Base-by-base conservation (phyloP, 352 stramenopile genomes). In the Globisporangium irregulare region DNA sequence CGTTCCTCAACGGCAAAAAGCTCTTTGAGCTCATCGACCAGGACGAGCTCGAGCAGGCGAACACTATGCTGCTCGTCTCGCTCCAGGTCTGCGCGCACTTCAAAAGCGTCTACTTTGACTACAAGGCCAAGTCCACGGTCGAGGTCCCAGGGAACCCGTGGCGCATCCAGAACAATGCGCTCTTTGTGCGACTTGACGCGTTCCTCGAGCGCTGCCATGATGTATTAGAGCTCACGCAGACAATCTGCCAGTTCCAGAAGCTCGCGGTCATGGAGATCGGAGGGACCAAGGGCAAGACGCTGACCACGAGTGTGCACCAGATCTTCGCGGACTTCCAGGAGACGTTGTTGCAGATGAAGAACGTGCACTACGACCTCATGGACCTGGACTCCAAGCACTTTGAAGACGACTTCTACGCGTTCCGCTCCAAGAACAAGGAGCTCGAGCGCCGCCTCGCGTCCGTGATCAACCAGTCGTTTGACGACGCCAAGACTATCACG, bases 171-270 rank as follows among this genome's bases (percentile, higher is more conserved):
- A 97, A 97, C 74, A 97, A 97, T 58, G 91, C 92, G 14, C 54
- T 98, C 1, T 98, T 98, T 66, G 76, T 96, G 55, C 88, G 93
- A 0, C 70, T 98, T 0, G 93, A 98, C 64, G 80, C 83, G 15
- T 98, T 97, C 72, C 78, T 98, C 2, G 93, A 98, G 75, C 76
- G 93, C n/a, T 96, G 87, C 41, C 92, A 98, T 66, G 92, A 98
- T 63, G 84, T 97, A 0, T 54, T 97, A 1, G 90, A 98, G 66
- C 76, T 98, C 24, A 95, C 86, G 18, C 82, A 95, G 63, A 98
- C 91, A 5, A 97, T 97, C 63, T 80, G 82, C 25, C 89, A 97
- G 72, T 98, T 98, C 65, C 77, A 86, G 46, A 96, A 97, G 53
- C 81, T 98, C 9, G 76, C 78, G 0, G 80, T 81, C 15, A 94